phyloP scores from a whole-genome alignment of 2,329 filamentous ascomycete species.

The Ophiostoma australiae region DNA sequence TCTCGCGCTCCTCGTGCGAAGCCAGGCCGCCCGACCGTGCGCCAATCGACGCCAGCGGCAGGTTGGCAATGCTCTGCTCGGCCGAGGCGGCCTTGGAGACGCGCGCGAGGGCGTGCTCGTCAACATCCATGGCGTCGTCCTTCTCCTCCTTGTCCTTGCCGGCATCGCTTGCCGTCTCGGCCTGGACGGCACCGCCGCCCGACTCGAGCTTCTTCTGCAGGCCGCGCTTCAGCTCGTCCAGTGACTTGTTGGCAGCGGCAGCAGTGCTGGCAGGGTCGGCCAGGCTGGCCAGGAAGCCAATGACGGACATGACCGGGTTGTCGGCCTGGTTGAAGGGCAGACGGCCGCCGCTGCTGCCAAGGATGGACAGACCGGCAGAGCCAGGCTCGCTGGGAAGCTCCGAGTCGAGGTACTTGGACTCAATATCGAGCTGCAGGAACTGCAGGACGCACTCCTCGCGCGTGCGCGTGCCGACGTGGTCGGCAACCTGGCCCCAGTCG shows the following conservation, averaged over 20 bases:
- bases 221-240: conserved; percentile 76
- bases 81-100: conserved; percentile 54
- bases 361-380: conserved; percentile 56
- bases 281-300: conserved; percentile 86
- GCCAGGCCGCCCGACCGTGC: conserved; percentile 82
- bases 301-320: conserved; percentile 94
- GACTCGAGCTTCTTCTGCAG: conserved; percentile 73
- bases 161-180: conserved; percentile 45
- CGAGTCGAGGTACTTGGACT: conserved; percentile 91
- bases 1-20: conserved; percentile 93
- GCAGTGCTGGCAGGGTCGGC: conserved; percentile 87
- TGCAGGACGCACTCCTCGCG: conserved; percentile 95
- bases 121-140: conserved; percentile 64
- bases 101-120: conserved; percentile 45
- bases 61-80: conserved; percentile 53
- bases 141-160: conserved; percentile 57
- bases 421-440: conserved; percentile 93
- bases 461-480: conserved; percentile 85
- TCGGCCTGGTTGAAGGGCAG: conserved; percentile 88
- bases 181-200: conserved; percentile 34
- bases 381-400: conserved; percentile 51
- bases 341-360: conserved; percentile 70
- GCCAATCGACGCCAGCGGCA: conserved; percentile 80
- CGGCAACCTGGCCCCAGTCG: conserved; percentile 89
- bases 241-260: conserved; percentile 80